Conservation (phyloP, 2,329 filamentous ascomycete species). For the Diplodia intermedia region DNA sequence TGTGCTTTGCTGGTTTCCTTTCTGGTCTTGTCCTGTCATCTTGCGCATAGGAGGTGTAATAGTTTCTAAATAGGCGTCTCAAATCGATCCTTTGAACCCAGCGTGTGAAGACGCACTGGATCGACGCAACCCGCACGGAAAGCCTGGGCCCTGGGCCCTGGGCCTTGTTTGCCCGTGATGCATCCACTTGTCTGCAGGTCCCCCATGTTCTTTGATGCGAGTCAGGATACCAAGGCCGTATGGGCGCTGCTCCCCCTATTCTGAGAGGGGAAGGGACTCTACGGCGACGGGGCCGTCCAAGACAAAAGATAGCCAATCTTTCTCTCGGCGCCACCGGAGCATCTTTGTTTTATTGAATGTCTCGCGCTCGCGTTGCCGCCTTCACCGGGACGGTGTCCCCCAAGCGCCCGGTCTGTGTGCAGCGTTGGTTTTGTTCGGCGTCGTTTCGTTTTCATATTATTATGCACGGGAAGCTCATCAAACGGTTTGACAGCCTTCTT, state of each 20-base stretch:
- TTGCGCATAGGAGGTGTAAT: constrained; percentile 34
- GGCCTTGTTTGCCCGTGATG: background rate
- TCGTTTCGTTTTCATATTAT: background rate
- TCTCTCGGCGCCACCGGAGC: constrained; percentile 21
- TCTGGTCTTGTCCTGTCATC: constrained; percentile 32
- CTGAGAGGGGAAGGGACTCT: constrained; percentile 20
- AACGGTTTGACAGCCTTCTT: background rate
- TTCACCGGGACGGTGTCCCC: background rate
- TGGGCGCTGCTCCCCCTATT: constrained; percentile 19
- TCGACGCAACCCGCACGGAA: constrained; percentile 22
- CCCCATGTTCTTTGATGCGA: constrained; percentile 10
- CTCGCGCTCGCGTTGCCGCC: constrained; percentile 25
- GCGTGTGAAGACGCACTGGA: constrained; percentile 23
- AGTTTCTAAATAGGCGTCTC: constrained; percentile 32
- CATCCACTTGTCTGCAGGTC: too few species aligned
- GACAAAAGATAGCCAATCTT: constrained; percentile 24
- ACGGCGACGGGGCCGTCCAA: constrained; percentile 22
- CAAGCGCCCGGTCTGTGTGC: constrained; percentile 19
- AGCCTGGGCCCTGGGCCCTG: background rate
- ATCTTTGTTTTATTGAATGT: constrained; percentile 18
- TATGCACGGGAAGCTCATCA: constrained; percentile 16
- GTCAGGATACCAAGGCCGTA: constrained; percentile 13
- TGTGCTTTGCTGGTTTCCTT: constrained; percentile 32
- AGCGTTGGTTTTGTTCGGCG: background rate
- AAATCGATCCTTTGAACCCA: constrained; percentile 32